Evolutionary conservation across 1,139 yeast genomes (phyloP), one percentile per base, ranked within the genome.

Genomic region (Kazachstania sp.): DNA sequence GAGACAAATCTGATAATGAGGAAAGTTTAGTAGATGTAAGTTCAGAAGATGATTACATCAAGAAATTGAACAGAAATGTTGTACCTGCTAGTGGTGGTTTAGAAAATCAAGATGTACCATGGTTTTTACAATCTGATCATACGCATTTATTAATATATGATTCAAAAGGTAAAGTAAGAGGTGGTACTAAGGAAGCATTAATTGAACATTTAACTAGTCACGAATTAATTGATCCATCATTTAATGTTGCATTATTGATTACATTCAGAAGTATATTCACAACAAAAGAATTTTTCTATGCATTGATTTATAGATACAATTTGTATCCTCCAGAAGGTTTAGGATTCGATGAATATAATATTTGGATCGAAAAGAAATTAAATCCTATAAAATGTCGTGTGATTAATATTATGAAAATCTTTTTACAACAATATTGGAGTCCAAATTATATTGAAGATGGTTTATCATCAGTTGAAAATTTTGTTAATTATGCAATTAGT

Each of bases 311-410:
- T 35, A 71, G 95, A 45, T 92, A 83, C 66, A 75, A 82, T 51
- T 70, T 81, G 32, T 81, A 78, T 52, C 95, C 97, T 4, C 97
- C 97, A 0, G 95, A 85, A 57, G 96, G 95, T 0, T 69, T 92
- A 51, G 79, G 86, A 47, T 83, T 79, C 55, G 95, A 85, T 51
- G 96, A 88, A 60, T 86, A 86, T 61, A 78, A 80, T 40, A 67
- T 74, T 4, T 92, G 98, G 97, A 75, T 82, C 8, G 79, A 81
- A 38, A 78, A 78, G 59, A 88, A 55, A 43, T 44, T 51, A 12
- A 60, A 59, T 46, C 84, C 90, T 0, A 81, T 86, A 34, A 76
- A 92, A 48, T 61, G 77, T 29, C 72, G 88, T 48, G 88, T 86
- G 3, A 73, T 85, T 52, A 80, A 83, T 53, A 74, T 85, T 34